These are phyloP conservation scores for Chlorella sp. DNA, from an alignment of 139 green algal genomes.

Conservation along the genomic window DNA sequence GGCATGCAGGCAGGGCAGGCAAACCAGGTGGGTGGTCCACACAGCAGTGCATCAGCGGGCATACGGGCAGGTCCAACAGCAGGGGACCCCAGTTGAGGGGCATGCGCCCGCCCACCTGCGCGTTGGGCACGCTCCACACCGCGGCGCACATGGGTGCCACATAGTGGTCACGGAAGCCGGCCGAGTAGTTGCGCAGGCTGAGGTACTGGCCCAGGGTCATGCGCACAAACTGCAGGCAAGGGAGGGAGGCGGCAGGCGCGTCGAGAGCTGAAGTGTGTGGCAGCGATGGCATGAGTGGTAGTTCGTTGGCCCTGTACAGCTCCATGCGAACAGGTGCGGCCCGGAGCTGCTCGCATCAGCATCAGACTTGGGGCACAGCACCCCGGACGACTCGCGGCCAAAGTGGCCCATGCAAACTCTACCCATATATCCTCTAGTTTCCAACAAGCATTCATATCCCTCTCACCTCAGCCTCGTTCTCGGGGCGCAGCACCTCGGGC, in stretches of 20 bases:
- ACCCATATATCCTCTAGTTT: too few species aligned
- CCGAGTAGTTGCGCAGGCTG: constrained; percentile 61
- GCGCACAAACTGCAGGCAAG: background rate
- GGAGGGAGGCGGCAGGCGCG: too few species aligned
- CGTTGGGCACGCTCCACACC: constrained; percentile 91
- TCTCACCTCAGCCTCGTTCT: background rate
- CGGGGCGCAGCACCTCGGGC: constrained; percentile 64
- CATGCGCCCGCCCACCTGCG: constrained; percentile 47
- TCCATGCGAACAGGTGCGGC: too few species aligned
- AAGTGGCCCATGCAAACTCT: constrained; percentile 94
- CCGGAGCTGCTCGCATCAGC: background rate
- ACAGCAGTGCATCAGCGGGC: too few species aligned
- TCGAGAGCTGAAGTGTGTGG: too few species aligned
- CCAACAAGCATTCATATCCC: too few species aligned
- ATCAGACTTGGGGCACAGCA: constrained; percentile 38
- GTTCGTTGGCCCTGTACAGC: too few species aligned
- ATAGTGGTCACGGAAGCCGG: constrained; percentile 82
- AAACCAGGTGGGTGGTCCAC: too few species aligned
- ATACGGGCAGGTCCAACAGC: too few species aligned
- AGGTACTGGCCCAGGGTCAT: constrained; percentile 85
- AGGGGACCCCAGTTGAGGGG: too few species aligned
- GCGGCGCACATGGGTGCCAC: constrained; percentile 96
- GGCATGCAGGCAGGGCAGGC: background rate
- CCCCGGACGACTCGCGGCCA: constrained; percentile 76
- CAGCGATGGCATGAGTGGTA: too few species aligned